A percentile compares a stretch with the other conserved stretches of the same genome.
These are phyloP conservation scores for Aspergillus sclerotiicarbonarius DNA, from an alignment of 495 filamentous ascomycete genomes.

Conservation along the genomic window DNA sequence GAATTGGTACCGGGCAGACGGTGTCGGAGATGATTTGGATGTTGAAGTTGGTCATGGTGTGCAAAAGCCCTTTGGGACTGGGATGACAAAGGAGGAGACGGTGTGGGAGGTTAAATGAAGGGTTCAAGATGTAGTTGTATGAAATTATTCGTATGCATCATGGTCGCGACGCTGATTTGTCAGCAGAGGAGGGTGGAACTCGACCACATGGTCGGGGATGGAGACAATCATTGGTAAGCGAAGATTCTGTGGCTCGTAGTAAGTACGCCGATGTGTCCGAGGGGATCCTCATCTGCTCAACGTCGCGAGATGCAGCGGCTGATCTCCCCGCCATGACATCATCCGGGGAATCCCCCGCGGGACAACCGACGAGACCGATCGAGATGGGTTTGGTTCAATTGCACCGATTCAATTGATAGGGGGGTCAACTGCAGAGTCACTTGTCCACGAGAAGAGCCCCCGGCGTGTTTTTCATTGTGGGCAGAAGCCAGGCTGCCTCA, in stretches of 20 bases:
- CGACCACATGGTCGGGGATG: no score
- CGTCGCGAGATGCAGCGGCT: not conserved
- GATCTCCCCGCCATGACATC: slow-evolving; percentile 12
- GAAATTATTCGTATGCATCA: not conserved
- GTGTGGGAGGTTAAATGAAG: not conserved
- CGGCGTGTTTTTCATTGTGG: no score
- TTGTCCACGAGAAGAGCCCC: no score
- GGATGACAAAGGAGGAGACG: not conserved
- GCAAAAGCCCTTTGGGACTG: not conserved
- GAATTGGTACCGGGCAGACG: slow-evolving; percentile 63
- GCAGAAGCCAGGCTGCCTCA: no score
- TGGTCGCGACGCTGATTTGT: slow-evolving; percentile 11
- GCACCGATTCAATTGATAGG: no score
- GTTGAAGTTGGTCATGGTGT: slow-evolving; percentile 70
- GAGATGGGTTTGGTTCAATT: not conserved
- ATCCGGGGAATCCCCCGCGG: slow-evolving; percentile 11
- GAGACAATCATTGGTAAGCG: not conserved
- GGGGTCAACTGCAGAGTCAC: no score
- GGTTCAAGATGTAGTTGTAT: not conserved
- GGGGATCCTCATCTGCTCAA: not conserved
- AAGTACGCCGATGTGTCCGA: not conserved
- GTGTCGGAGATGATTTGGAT: slow-evolving; percentile 74
- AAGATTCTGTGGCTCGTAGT: no score
- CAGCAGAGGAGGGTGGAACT: no score
- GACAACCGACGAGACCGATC: not conserved